phyloP scores from a whole-genome alignment of 2,329 filamentous ascomycete species.

The Colletotrichum sp. region DNA sequence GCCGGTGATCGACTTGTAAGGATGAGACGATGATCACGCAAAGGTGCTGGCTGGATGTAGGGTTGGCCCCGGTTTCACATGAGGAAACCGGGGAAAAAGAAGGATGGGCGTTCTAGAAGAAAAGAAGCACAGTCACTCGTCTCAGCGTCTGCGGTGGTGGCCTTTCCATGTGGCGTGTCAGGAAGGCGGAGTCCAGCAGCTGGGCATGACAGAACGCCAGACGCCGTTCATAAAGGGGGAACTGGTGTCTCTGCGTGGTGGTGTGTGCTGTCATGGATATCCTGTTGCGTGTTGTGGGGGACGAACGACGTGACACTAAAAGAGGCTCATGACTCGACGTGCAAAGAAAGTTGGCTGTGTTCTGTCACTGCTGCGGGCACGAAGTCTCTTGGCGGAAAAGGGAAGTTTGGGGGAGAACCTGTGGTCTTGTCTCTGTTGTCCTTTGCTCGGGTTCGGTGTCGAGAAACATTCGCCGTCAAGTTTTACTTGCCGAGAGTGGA shows the following conservation, averaged over 20 bases:
- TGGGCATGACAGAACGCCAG: background rate
- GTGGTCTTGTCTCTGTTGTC: background rate
- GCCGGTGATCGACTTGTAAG: slow-evolving; percentile 2
- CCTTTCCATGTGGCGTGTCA: background rate
- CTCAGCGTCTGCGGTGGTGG: background rate
- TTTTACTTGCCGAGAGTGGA: background rate
- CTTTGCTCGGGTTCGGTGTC: background rate
- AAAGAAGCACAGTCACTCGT: background rate
- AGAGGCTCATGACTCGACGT: background rate
- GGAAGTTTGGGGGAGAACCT: background rate
- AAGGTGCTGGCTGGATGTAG: background rate
- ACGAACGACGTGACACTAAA: background rate
- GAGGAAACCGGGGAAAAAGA: background rate
- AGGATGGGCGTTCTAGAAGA: background rate
- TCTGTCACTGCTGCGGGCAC: background rate
- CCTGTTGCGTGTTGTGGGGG: background rate
- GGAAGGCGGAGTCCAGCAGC: background rate
- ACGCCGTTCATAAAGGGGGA: background rate
- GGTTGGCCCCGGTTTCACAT: background rate
- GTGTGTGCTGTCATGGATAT: background rate
- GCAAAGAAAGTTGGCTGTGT: background rate
- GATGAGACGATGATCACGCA: slow-evolving; percentile 15
- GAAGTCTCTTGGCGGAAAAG: background rate
- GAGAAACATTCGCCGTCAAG: background rate
- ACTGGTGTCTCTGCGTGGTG: background rate